phyloP scores from a whole-genome alignment of 441 rosid genomes.

The Omphalea diandra region DNA sequence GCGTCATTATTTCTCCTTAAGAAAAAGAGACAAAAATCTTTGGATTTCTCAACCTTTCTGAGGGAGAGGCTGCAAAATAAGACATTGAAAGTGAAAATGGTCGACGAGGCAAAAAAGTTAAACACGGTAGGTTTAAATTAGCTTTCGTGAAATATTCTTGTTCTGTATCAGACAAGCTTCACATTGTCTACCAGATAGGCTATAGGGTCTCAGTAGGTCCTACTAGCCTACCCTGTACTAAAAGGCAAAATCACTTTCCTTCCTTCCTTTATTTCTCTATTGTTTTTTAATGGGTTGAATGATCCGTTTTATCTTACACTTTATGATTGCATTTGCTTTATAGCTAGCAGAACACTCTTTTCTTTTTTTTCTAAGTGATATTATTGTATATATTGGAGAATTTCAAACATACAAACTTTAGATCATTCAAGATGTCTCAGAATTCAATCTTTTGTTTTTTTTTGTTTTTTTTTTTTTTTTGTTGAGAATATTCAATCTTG shows the following conservation, averaged over 20 bases:
- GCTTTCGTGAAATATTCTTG: not conserved
- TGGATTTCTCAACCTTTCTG: not conserved
- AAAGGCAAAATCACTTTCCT: not conserved
- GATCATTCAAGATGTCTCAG: too few relatives aligned
- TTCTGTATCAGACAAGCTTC: not conserved
- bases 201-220: not conserved
- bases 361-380: too few relatives aligned
- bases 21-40: not conserved
- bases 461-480: too few relatives aligned
- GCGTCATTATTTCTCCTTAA: not conserved
- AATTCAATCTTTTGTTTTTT: too few relatives aligned
- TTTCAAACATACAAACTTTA: too few relatives aligned
- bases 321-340: too few relatives aligned
- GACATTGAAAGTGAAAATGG: slow-evolving; percentile 6
- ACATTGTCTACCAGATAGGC: slow-evolving; percentile 3
- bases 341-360: too few relatives aligned
- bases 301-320: not conserved
- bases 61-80: too few relatives aligned
- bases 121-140: not conserved
- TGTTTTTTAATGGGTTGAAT: not conserved
- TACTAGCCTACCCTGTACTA: slow-evolving; percentile 5
- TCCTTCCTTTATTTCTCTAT: not conserved
- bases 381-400: too few relatives aligned
- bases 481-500: too few relatives aligned
- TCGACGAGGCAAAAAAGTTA: not conserved